These are phyloP conservation scores for Lotus japonicus DNA, from an alignment of 306 rosid genomes.

Conservation along the genomic window DNA sequence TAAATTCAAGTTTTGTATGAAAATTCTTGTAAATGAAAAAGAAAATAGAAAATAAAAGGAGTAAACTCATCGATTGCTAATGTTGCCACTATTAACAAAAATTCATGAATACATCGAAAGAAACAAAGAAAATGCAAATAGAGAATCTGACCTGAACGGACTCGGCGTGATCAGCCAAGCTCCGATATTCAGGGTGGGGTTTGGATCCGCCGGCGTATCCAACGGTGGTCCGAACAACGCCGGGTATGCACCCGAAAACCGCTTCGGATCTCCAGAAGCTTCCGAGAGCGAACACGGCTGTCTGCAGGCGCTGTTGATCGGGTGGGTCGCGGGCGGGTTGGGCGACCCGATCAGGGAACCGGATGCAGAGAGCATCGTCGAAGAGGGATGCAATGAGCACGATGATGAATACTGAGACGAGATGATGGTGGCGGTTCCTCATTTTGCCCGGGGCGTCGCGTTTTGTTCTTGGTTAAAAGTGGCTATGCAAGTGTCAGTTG, in stretches of 20 bases:
- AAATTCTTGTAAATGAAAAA: too few species aligned
- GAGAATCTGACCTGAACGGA: conserved; percentile 80
- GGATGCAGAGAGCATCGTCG: conserved; percentile 34
- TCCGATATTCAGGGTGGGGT: conserved; percentile 73
- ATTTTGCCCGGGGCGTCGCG: conserved; percentile 25
- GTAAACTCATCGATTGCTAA: too few species aligned
- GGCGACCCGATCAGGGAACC: conserved; percentile 58
- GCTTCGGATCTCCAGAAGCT: conserved; percentile 98
- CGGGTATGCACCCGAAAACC: conserved; percentile 79
- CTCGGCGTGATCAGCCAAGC: conserved; percentile 80
- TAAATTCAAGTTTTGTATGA: too few species aligned
- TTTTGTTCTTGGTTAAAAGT: not conserved
- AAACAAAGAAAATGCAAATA: not conserved
- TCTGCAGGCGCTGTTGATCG: conserved; percentile 35
- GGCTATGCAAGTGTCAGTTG: not conserved
- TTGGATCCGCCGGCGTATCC: conserved; percentile 92
- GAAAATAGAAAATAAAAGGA: too few species aligned
- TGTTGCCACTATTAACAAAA: too few species aligned
- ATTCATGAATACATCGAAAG: too few species aligned
- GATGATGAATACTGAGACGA: conserved; percentile 4
- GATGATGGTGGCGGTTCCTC: conserved; percentile 22
- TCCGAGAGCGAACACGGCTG: conserved; percentile 76
- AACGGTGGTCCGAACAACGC: conserved; percentile 71
- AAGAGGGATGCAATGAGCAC: conserved; percentile 18
- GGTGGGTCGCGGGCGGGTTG: conserved; percentile 28